Conservation (phyloP, 257 asterid genomes). For the Orobanche coerulescens region DNA sequence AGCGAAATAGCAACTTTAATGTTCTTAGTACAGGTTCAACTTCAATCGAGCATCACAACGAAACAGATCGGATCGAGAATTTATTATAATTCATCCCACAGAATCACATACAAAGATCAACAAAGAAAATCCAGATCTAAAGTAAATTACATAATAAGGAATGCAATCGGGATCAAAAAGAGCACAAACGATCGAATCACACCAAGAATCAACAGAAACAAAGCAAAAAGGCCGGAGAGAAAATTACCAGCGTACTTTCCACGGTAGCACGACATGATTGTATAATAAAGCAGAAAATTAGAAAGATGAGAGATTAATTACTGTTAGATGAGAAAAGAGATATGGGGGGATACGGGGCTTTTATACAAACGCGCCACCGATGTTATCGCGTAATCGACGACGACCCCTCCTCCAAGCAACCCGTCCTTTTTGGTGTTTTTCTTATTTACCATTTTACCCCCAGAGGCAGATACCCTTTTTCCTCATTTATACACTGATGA, state of each 20-base stretch:
- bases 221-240: neutral
- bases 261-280: constrained; percentile 65
- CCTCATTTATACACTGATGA: too few relatives aligned
- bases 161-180: too few relatives aligned
- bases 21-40: neutral
- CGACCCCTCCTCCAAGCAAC: constrained; percentile 39
- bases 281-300: neutral
- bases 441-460: constrained; percentile 8
- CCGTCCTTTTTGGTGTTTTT: constrained; percentile 10
- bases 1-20: neutral
- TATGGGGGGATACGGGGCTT: neutral
- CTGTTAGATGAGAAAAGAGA: neutral
- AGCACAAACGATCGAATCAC: neutral
- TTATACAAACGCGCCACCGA: constrained; percentile 25
- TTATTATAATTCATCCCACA: neutral
- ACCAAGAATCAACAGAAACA: neutral
- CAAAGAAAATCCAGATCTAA: constrained; percentile 20
- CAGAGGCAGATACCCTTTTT: too few relatives aligned
- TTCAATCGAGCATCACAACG: neutral
- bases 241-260: constrained; percentile 74
- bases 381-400: constrained; percentile 20
- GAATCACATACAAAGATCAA: neutral
- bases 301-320: neutral
- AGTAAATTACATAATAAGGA: neutral
- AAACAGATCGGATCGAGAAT: neutral